Evolutionary conservation across 83 land plant species (phyloP).

Genomic region (Isoetes engelmannii): DNA sequence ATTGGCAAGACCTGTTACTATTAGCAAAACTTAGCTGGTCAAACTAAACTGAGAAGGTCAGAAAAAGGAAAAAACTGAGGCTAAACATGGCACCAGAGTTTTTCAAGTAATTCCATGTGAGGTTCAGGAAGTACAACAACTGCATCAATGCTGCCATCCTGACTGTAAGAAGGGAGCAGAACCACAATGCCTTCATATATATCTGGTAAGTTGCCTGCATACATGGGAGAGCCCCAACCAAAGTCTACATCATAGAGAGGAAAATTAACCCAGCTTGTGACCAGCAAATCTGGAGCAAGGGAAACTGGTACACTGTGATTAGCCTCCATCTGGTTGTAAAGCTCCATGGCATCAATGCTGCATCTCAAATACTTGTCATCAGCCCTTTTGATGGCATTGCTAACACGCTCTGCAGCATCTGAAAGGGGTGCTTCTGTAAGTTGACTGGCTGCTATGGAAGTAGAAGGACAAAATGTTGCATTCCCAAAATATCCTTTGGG

Average conservation of each 20-base stretch:
- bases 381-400: background rate
- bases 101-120: background rate
- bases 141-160: background rate
- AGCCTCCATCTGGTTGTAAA: background rate
- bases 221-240: background rate
- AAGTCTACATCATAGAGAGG: slow-evolving; percentile 3
- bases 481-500: slow-evolving; percentile 6
- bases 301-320: background rate
- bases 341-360: background rate
- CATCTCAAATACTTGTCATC: background rate
- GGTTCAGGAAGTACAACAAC: background rate
- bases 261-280: slow-evolving; percentile 6
- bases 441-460: background rate
- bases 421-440: background rate
- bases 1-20: too few species aligned
- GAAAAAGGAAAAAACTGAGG: too few species aligned
- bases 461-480: background rate
- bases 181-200: background rate
- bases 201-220: slow-evolving; percentile 1
- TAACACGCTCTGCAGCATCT: background rate
- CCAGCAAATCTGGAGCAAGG: background rate
- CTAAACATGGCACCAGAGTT: background rate
- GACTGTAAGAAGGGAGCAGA: background rate
- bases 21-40: too few species aligned
- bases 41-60: too few species aligned